Base-by-base conservation (phyloP, 192 early-diverging fungal genomes). In the Mortierella hygrophila region DNA sequence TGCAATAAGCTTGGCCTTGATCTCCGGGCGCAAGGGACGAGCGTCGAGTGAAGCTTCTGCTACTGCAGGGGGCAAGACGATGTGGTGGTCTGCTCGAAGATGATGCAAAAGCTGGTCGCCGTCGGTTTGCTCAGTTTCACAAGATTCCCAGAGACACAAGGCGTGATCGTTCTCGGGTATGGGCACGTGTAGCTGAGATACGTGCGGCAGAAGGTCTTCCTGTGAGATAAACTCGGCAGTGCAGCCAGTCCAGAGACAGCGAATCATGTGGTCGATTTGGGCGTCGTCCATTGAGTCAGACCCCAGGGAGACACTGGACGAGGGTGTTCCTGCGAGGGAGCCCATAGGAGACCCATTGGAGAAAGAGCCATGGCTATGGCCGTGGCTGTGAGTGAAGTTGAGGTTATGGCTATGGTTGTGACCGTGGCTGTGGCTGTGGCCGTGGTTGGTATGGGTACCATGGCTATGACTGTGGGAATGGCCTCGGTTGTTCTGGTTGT, bases 121-220 rank as follows among this genome's bases (percentile, higher is more conserved):
- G 42, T 89, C 94, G 42, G 73, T 82, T 65, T 89, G 88, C 41
- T 90, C 87, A 13, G 89, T 90, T 7, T 80, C 81, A 82, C 94
- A 95, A 18, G 92, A 83, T 63, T 88, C 92, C 94, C 94, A 95
- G 3, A 88, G 88, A 83, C 94, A 95, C 32, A 89, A 76, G 35
- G 82, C 63, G 38, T 79, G 82, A 49, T 87, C 80, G 46, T 81
- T 87, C 3, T 76, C 84, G 26, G 78, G 75, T 23, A 81, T 65
- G 29, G 80, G 78, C 20, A 90, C 69, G 76, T 92, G 92, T 4
- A 83, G 70, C 52, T 91, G 89, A 29, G 85, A 90, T n/a, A 92
- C 77, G 72, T 92, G 92, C 4, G 89, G 90, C 38, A 91, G 82
- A 3, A 92, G 52, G 29, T 92, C 90, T 65, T 91, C 92, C 23